These are phyloP conservation scores for Fusarium albidum DNA, from an alignment of 2,329 filamentous ascomycete species.

Conservation along the genomic window DNA sequence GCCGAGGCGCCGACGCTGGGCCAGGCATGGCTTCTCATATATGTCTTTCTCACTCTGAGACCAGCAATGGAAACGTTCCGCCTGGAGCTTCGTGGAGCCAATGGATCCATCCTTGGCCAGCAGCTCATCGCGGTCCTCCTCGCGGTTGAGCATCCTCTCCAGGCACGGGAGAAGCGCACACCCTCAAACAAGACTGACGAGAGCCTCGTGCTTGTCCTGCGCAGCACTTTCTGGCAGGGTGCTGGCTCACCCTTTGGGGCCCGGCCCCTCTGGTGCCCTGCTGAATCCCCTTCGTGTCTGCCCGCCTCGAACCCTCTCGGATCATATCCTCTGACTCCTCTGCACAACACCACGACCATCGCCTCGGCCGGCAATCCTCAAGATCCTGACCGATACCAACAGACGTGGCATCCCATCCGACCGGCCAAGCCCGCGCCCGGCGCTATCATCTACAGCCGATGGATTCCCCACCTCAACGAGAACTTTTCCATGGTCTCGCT, in stretches of 20 bases:
- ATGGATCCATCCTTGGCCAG: constrained; percentile 44
- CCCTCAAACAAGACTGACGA: constrained; percentile 36
- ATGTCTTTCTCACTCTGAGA: constrained; percentile 60
- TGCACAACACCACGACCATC: constrained; percentile 55
- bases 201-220: constrained; percentile 53
- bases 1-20: constrained; percentile 53
- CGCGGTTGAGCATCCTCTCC: constrained; percentile 57
- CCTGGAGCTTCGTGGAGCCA: constrained; percentile 52
- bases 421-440: constrained; percentile 76
- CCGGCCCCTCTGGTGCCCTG: constrained; percentile 68
- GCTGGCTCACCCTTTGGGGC: constrained; percentile 73
- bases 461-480: constrained; percentile 78
- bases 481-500: constrained; percentile 81
- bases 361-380: constrained; percentile 50
- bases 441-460: constrained; percentile 78
- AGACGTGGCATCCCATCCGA: constrained; percentile 75
- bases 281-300: constrained; percentile 50
- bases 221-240: constrained; percentile 74
- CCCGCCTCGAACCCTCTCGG: constrained; percentile 48
- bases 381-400: constrained; percentile 51
- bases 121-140: constrained; percentile 58
- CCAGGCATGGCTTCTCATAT: constrained; percentile 62
- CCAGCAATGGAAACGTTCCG: constrained; percentile 59
- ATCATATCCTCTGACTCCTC: constrained; percentile 58
- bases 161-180: constrained; percentile 43